Evolutionary conservation across 345 rosid genomes (phyloP).

Genomic region (Populus nigra): DNA sequence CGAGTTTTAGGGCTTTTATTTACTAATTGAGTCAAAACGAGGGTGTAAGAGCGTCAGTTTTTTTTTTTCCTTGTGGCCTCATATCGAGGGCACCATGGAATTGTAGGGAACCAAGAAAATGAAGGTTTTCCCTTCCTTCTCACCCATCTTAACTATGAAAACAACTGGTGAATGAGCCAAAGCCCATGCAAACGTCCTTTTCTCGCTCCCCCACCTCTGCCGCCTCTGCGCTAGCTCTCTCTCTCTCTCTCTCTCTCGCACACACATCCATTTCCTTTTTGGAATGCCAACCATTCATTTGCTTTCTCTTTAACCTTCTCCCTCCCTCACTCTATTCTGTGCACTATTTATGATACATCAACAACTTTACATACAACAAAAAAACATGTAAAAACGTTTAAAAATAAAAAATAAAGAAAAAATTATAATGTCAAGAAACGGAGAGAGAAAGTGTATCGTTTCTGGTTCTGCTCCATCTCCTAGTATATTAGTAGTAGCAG

Average conservation of each 20-base stretch:
- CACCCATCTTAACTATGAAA: conserved; percentile 60
- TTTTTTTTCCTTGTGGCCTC: neutral
- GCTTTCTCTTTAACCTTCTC: neutral
- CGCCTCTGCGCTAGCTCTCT: conserved; percentile 53
- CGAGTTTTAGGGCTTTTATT: conserved; percentile 32
- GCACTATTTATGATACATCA: conserved; percentile 12
- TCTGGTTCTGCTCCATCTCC: conserved; percentile 20
- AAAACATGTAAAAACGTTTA: neutral
- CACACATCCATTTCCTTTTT: conserved; percentile 11
- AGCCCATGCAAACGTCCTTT: conserved; percentile 99
- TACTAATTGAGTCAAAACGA: neutral
- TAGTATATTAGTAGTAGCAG: conserved; percentile 16
- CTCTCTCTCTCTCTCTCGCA: conserved; percentile 29
- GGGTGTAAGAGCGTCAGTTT: neutral
- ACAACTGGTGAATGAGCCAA: conserved; percentile 85
- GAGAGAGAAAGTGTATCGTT: conserved; percentile 1
- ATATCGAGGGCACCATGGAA: conserved; percentile 24
- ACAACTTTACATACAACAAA: conserved; percentile 10
- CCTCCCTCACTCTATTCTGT: conserved; percentile 10
- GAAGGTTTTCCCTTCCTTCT: neutral
- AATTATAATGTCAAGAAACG: neutral
- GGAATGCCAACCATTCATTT: conserved; percentile 29
- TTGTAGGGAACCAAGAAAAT: conserved; percentile 62
- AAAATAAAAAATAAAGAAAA: neutral
- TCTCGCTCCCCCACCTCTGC: conserved; percentile 82